Conservation (phyloP, 1,139 yeast genomes). For the Kurtzmaniella quercitrusa region DNA sequence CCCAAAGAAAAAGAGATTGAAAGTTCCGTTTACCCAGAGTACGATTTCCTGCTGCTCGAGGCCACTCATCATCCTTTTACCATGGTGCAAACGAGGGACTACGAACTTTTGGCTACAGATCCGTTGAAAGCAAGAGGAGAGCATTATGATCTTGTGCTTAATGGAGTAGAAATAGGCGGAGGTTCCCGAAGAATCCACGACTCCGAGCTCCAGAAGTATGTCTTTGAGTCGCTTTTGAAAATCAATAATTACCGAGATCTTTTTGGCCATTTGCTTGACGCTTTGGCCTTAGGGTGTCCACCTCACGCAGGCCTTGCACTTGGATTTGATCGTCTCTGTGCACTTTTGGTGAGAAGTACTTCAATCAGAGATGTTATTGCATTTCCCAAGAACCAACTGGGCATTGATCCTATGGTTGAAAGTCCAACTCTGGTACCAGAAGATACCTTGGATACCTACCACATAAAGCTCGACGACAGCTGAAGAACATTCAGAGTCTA, state of each 20-base stretch:
- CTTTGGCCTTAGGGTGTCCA: conserved; percentile 89
- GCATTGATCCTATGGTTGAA: conserved; percentile 81
- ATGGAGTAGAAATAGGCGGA: conserved; percentile 96
- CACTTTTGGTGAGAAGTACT: conserved; percentile 72
- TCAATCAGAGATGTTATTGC: conserved; percentile 93
- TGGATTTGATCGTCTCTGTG: conserved; percentile 90
- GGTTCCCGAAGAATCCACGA: conserved; percentile 96
- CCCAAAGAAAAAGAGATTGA: conserved; percentile 43
- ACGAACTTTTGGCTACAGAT: conserved; percentile 44
- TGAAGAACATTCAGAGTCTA: background rate
- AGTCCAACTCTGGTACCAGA: conserved; percentile 70
- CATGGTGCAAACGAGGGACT: conserved; percentile 75
- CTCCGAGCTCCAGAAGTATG: conserved; percentile 64
- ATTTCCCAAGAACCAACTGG: conserved; percentile 89
- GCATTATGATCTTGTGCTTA: conserved; percentile 89
- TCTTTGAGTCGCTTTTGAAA: conserved; percentile 54
- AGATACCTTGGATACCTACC: conserved; percentile 46
- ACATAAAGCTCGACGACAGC: conserved; percentile 3
- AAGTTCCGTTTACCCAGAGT: conserved; percentile 53
- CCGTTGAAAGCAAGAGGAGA: conserved; percentile 81
- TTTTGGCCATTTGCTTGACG: conserved; percentile 85
- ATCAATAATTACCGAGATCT: conserved; percentile 55
- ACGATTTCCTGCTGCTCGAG: conserved; percentile 43
- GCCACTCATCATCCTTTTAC: conserved; percentile 98
- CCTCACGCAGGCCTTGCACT: conserved; percentile 98